Evolutionary conservation across 1,284 basidiomycete genomes (phyloP), one percentile per base, ranked within the genome.

Genomic region (Erythrobasidium hasegawianum): DNA sequence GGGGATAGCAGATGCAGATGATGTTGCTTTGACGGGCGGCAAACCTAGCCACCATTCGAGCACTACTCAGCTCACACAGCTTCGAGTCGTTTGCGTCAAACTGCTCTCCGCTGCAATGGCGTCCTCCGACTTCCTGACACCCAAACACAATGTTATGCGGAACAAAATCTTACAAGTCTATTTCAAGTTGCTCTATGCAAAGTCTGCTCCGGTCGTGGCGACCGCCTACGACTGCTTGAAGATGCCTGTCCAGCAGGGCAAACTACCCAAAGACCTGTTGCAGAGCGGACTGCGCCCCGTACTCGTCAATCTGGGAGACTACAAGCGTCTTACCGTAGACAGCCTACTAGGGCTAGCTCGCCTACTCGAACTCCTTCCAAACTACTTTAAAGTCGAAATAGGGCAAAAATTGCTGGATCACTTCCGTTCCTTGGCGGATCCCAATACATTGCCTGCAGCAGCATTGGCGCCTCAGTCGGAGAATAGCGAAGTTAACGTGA

Each of bases 351-450:
- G 97, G 3, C 81, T 99, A 24, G 95, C 96, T 13, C 86, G 94
- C n/a, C 83, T 99, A 67, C 81, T 99, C 57, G 92, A 97, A 77
- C 83, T 98, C 7, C 80, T 99, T 64, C 97, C 94, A 54, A 97
- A 96, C 77, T 99, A 99, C 80, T 99, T 99, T 86, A 98, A 98
- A 78, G 95, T 98, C 49, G 96, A 99, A 80, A 98, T 99, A 72
- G 97, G 96, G 9, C 86, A 90, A 77, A 98, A 98, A 79, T 84
- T 99, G 8, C 82, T 99, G 16, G 94, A 97, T 74, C 96, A 99
- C 78, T 96, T 95, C 80, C 86, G 88, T 57, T 86, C 88, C 39
- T 87, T 97, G 18, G 89, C 93, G 33, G 89, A 91, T 73, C 80
- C 80, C 27, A 86, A 89, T 72, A 86, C 90, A 81, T 81, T 95